Conservation (phyloP, 352 stramenopile species). For the Phytophthora citricola region DNA sequence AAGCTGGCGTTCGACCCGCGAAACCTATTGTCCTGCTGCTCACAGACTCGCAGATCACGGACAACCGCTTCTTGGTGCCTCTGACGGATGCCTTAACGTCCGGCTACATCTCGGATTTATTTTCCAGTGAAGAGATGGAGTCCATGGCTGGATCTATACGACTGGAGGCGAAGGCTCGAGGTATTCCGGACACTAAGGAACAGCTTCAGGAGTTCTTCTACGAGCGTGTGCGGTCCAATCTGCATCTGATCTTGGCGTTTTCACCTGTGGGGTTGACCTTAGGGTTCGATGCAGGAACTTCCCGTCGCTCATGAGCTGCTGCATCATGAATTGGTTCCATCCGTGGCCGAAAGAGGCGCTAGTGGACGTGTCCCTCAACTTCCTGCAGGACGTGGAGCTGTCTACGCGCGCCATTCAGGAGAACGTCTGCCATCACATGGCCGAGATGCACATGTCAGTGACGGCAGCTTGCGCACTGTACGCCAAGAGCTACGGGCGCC, state of each 20-base stretch:
- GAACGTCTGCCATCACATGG: conserved; percentile 94
- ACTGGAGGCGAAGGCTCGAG: conserved; percentile 82
- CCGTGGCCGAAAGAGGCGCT: conserved; percentile 91
- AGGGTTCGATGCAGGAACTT: conserved; percentile 85
- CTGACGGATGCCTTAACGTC: conserved; percentile 88
- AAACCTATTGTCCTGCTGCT: conserved; percentile 90
- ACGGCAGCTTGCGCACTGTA: conserved; percentile 79
- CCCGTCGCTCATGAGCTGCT: conserved; percentile 74
- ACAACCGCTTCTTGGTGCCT: conserved; percentile 89
- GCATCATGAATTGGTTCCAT: conserved; percentile 92
- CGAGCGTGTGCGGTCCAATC: conserved; percentile 85
- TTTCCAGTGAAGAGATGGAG: conserved; percentile 90
- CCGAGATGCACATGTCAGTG: conserved; percentile 92
- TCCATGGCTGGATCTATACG: conserved; percentile 79
- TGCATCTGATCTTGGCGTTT: conserved; percentile 89
- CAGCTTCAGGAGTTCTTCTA: conserved; percentile 92
- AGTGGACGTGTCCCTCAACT: conserved; percentile 86
- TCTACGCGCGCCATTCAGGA: conserved; percentile 80
- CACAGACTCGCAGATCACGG: conserved; percentile 88
- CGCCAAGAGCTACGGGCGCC: conserved; percentile 72
- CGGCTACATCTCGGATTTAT: conserved; percentile 84
- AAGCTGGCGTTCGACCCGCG: conserved; percentile 85
- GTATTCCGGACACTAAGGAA: conserved; percentile 91
- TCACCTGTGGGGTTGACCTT: conserved; percentile 80
- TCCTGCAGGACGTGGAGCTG: conserved; percentile 81